Base-by-base conservation (phyloP, 1,139 yeast species). In the Yamadazyma sp. region DNA sequence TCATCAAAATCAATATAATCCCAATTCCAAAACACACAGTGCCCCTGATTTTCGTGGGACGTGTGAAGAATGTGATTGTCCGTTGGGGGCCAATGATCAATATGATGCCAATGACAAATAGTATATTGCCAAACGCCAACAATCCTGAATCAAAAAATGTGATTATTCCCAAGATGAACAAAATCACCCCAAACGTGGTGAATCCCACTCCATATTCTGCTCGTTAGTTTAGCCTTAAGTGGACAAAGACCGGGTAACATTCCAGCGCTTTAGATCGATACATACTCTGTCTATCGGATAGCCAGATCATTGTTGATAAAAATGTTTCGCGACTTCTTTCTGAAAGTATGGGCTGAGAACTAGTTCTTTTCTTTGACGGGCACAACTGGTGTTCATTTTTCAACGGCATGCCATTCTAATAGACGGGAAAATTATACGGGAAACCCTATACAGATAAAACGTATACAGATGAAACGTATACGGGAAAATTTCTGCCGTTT, bases 131-230 rank as follows among this genome's bases (percentile, higher is more conserved):
- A 57, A 92, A 74, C 2, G 97, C 96, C 44, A 92, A 72, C 34
- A 92, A 71, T 1, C 95, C 94, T 8, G 96, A 75, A 58, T 92
- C 97, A 56, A 92, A 92, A 47, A 92, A 81, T 20, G 96, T 79
- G 56, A 89, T 56, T 31, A 92, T 75, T 10, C 98, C 98, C 27
- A 90, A 69, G 7, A 87, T 58, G 61, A 92, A 86, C 58, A 88
- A 84, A 33, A 86, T 61, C 41, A 84, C 76, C 43, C 92, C 97
- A 20, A 86, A 86, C 18, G 95, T 90, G 11, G 96, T 87, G 70
- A 90, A 86, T 8, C 89, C 96, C 20, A 88, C 97, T 22, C 98
- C 98, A 54, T 83, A 83, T 62, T 89, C 96, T 87, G 49, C 8
- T 23, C n/a, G n/a, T n/a, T n/a, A n/a, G n/a, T n/a, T n/a, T n/a